A percentile compares a stretch with the other conserved stretches of the same genome.
Evolutionary conservation across 1,284 basidiomycete species (phyloP).

Genomic region (Rhodotorula sp.): DNA sequence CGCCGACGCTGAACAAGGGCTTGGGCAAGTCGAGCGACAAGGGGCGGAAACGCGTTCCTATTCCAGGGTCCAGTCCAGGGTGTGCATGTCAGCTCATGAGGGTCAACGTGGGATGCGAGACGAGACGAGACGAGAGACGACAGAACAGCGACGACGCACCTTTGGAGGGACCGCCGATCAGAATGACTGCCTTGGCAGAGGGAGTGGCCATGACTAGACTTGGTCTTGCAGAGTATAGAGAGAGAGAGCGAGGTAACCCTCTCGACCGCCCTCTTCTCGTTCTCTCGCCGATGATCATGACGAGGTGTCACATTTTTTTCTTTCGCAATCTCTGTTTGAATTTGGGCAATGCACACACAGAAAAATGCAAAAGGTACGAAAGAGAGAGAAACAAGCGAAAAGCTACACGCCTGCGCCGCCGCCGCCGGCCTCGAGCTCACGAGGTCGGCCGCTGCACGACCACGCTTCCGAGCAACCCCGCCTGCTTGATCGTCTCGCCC

Average conservation of each 20-base stretch:
- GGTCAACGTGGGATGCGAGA: background rate
- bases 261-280: too few species aligned
- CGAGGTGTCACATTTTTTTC: too few species aligned
- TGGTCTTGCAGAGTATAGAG: background rate
- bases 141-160: conserved; percentile 10
- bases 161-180: conserved; percentile 36
- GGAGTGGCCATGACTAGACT: background rate
- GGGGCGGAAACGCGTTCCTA: conserved; percentile 54
- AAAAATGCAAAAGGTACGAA: too few species aligned
- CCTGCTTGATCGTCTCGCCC: conserved; percentile 66
- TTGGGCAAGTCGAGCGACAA: conserved; percentile 53
- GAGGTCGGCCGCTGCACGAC: conserved; percentile 68
- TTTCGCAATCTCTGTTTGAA: too few species aligned
- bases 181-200: conserved; percentile 32
- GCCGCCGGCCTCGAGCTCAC: too few species aligned
- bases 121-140: background rate
- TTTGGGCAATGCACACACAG: too few species aligned
- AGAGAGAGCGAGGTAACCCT: background rate
- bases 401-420: too few species aligned
- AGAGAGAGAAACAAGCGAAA: too few species aligned
- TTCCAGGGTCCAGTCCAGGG: background rate
- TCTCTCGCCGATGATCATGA: too few species aligned
- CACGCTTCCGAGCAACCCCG: conserved; percentile 75
- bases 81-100: background rate
- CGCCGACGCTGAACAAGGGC: conserved; percentile 44